Percentiles rank a stretch among this genome's conserved stretches.
Evolutionary conservation across 306 rosid genomes (phyloP).

Genomic region (Vicia villosa): DNA sequence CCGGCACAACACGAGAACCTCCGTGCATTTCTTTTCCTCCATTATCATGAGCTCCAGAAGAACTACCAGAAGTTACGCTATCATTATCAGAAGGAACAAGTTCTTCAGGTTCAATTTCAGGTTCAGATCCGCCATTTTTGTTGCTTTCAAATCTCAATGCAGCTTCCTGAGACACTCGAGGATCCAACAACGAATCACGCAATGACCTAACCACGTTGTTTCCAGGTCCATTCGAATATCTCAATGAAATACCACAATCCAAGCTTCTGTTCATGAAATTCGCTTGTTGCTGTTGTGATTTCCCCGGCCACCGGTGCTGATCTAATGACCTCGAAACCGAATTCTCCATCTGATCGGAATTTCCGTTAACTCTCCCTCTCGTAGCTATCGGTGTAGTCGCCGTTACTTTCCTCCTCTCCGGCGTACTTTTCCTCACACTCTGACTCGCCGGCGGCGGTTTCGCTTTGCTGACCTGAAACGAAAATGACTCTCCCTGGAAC

Average conservation of each 20-base stretch:
- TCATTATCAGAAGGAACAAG: constrained; percentile 65
- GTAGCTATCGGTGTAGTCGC: constrained; percentile 35
- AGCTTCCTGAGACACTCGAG: constrained; percentile 42
- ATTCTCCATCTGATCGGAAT: constrained; percentile 56
- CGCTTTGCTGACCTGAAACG: constrained; percentile 73
- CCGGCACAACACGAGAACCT: constrained; percentile 60
- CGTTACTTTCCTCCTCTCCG: constrained; percentile 72
- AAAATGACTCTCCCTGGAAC: constrained; percentile 90
- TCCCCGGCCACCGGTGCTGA: constrained; percentile 76
- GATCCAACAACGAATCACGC: constrained; percentile 56
- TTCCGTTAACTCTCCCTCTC: constrained; percentile 41
- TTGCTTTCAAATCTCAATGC: constrained; percentile 46
- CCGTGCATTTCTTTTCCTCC: constrained; percentile 47
- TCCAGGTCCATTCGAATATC: constrained; percentile 50
- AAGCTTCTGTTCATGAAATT: constrained; percentile 62
- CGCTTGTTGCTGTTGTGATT: constrained; percentile 36
- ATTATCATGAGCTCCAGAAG: constrained; percentile 47
- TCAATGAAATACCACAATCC: constrained; percentile 55
- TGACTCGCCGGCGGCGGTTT: constrained; percentile 63
- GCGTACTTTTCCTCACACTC: constrained; percentile 63
- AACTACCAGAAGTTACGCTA: constrained; percentile 71
- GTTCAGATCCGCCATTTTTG: constrained; percentile 52
- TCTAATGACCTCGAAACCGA: constrained; percentile 54
- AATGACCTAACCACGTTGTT: constrained; percentile 61
- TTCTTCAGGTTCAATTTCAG: constrained; percentile 45